These are phyloP conservation scores for Picea abies DNA, from an alignment of 83 land plant species.

Conservation along the genomic window DNA sequence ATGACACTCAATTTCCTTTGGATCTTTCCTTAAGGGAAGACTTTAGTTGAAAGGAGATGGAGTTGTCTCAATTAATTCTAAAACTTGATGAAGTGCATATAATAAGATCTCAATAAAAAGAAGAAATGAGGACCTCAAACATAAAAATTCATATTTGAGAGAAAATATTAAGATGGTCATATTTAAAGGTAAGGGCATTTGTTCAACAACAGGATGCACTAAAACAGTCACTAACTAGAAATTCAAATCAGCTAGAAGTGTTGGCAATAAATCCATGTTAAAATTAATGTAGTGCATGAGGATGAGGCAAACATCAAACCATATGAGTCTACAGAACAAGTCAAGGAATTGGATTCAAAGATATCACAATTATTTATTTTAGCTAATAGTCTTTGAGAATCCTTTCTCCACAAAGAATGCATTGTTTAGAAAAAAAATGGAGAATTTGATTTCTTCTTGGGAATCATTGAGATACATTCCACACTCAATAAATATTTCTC, in stretches of 20 bases:
- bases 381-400: slow-evolving; percentile 71
- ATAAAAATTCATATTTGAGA: slow-evolving; percentile 58
- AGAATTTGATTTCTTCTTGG: slow-evolving; percentile 32
- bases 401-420: slow-evolving; percentile 76
- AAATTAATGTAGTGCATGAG: slow-evolving; percentile 58
- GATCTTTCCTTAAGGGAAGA: slow-evolving; percentile 26
- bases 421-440: slow-evolving; percentile 60
- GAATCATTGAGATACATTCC: too few relatives aligned
- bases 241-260: slow-evolving; percentile 63
- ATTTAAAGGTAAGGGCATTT: slow-evolving; percentile 85
- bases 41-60: slow-evolving; percentile 22
- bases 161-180: slow-evolving; percentile 94
- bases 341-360: slow-evolving; percentile 78
- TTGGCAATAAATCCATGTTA: slow-evolving; percentile 49
- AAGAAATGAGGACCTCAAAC: slow-evolving; percentile 46
- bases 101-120: slow-evolving; percentile 31
- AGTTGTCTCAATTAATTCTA: slow-evolving; percentile 17
- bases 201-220: slow-evolving; percentile 83
- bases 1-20: slow-evolving; percentile 12
- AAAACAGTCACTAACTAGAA: slow-evolving; percentile 71
- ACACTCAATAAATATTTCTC: too few relatives aligned
- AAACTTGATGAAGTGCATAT: slow-evolving; percentile 18
- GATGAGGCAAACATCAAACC: slow-evolving; percentile 53
- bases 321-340: slow-evolving; percentile 68
- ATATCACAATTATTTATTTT: slow-evolving; percentile 81